These are phyloP conservation scores for Populus alba DNA, from an alignment of 345 rosid species.

Conservation along the genomic window DNA sequence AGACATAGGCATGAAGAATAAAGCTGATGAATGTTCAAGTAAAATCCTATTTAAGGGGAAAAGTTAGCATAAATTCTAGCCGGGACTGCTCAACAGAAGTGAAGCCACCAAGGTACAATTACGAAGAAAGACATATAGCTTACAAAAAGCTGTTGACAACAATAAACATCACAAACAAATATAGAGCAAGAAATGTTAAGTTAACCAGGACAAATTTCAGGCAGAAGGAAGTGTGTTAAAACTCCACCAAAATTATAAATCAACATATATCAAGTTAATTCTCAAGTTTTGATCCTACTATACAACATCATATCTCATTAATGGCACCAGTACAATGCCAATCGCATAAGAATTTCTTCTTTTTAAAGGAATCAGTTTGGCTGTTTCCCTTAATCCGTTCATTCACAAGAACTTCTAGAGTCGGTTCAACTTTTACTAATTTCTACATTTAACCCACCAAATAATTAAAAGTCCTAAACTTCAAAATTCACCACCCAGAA, in stretches of 20 bases:
- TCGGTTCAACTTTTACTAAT: not conserved
- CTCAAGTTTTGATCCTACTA: not conserved
- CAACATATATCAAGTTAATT: not conserved
- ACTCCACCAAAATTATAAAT: not conserved
- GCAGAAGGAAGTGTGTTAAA: not conserved
- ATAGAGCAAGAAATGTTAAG: not conserved
- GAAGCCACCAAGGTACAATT: conserved; percentile 16
- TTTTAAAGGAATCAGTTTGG: not conserved
- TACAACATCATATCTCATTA: not conserved
- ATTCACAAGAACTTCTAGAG: not conserved
- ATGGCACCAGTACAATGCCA: not conserved
- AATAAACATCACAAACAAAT: not conserved
- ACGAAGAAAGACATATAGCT: conserved; percentile 18
- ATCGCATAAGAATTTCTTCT: not conserved
- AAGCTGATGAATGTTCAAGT: not conserved
- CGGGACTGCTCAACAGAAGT: conserved; percentile 57
- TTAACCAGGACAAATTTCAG: not conserved
- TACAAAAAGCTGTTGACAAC: conserved; percentile 17
- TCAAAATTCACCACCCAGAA: not conserved
- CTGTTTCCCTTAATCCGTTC: not conserved
- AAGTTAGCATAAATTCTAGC: conserved; percentile 80
- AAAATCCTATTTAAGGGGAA: conserved; percentile 13
- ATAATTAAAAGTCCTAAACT: not conserved
- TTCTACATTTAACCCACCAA: not conserved
- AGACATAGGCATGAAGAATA: not conserved